These are phyloP conservation scores for Globisporangium cystogenes DNA, from an alignment of 352 stramenopile species.

Conservation along the genomic window DNA sequence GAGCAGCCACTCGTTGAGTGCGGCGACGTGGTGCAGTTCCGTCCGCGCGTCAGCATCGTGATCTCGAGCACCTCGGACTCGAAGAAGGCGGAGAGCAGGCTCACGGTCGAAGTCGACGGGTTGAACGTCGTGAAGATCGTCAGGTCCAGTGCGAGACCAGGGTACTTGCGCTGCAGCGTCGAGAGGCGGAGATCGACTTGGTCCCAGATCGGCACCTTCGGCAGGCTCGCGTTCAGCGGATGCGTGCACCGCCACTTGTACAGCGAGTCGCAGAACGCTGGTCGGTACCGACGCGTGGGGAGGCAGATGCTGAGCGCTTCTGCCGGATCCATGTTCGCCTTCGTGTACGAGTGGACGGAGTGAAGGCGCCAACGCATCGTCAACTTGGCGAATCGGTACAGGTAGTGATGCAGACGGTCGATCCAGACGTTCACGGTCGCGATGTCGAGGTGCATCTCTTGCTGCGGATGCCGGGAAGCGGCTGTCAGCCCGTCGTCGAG, in stretches of 20 bases:
- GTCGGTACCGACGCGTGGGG: neutral
- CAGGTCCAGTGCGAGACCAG: constrained; percentile 11
- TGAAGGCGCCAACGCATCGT: constrained; percentile 19
- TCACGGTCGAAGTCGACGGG: constrained; percentile 4
- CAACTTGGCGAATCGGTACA: constrained; percentile 4
- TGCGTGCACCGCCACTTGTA: constrained; percentile 9
- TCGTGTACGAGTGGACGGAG: constrained; percentile 10
- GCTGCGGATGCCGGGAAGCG: neutral
- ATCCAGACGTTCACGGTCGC: constrained; percentile 20
- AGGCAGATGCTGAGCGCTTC: constrained; percentile 17
- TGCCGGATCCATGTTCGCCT: neutral
- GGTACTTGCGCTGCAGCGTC: constrained; percentile 9
- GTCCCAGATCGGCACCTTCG: constrained; percentile 15
- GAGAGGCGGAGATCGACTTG: constrained; percentile 16
- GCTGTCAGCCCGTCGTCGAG: neutral
- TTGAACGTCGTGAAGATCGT: constrained; percentile 13
- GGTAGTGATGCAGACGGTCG: constrained; percentile 29
- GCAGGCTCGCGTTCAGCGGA: constrained; percentile 3
- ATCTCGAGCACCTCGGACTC: constrained; percentile 19
- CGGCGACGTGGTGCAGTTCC: neutral
- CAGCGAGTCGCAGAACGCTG: constrained; percentile 12
- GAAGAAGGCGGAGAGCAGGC: constrained; percentile 10
- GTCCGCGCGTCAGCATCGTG: constrained; percentile 20
- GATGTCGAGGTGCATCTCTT: constrained; percentile 10
- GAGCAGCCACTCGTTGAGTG: constrained; percentile 7